Percentiles rank a stretch among this genome's conserved stretches.
These are phyloP conservation scores for Cymodocea nodosa DNA, from an alignment of 116 monocot genomes.

Conservation along the genomic window DNA sequence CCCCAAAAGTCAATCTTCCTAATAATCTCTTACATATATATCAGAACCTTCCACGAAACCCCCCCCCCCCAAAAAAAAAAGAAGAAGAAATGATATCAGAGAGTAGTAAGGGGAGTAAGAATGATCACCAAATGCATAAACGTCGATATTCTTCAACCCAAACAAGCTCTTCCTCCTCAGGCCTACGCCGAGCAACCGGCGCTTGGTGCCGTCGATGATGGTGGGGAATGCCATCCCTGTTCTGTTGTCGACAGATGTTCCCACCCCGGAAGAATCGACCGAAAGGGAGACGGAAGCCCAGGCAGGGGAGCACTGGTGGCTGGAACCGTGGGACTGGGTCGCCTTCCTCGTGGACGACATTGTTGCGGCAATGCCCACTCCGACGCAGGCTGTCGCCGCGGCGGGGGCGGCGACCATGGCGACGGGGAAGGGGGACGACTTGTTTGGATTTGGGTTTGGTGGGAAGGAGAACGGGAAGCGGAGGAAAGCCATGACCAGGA, in stretches of 20 bases:
- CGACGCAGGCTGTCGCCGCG: slow-evolving; percentile 14
- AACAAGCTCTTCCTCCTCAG: slow-evolving; percentile 53
- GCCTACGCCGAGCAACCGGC: slow-evolving; percentile 46
- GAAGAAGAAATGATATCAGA: not conserved
- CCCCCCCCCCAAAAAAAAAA: too few species aligned
- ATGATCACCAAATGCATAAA: slow-evolving; percentile 68
- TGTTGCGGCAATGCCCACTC: slow-evolving; percentile 17
- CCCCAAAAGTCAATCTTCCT: too few species aligned
- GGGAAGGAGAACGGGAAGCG: slow-evolving; percentile 31
- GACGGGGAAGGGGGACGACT: slow-evolving; percentile 7
- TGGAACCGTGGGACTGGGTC: not conserved
- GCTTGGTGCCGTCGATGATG: slow-evolving; percentile 27
- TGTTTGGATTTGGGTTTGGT: slow-evolving; percentile 9
- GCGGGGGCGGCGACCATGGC: slow-evolving; percentile 12
- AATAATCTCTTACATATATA: not conserved
- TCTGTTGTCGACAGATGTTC: slow-evolving; percentile 39
- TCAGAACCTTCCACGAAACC: slow-evolving; percentile 1
- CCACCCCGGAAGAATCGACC: slow-evolving; percentile 8
- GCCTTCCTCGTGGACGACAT: not conserved
- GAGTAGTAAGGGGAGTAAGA: not conserved
- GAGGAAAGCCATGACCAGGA: not conserved
- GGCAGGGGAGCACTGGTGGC: slow-evolving; percentile 10
- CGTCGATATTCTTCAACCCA: slow-evolving; percentile 75
- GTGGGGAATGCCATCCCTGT: slow-evolving; percentile 64
- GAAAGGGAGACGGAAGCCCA: slow-evolving; percentile 60